Evolutionary conservation across 2,329 filamentous ascomycete species (phyloP).

Genomic region (Cladobotryum protrusum): DNA sequence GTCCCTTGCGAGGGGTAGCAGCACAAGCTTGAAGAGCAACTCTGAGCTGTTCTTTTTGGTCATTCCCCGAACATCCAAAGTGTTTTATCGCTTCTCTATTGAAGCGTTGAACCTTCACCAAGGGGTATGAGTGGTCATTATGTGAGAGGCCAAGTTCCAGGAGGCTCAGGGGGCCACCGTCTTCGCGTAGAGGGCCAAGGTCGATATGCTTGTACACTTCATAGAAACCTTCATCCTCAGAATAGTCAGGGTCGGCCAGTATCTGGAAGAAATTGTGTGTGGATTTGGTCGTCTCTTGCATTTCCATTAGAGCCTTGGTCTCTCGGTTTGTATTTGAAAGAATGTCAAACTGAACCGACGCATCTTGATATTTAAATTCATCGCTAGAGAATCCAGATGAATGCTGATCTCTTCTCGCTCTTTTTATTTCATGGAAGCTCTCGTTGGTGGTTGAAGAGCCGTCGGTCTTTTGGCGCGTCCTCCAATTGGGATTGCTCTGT

Average conservation of each 20-base stretch:
- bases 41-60: slow-evolving; percentile 11
- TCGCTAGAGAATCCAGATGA: background rate
- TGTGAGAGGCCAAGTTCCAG: slow-evolving; percentile 4
- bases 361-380: background rate
- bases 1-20: no score
- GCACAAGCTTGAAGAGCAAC: slow-evolving; percentile 6
- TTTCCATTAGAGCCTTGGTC: background rate
- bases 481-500: slow-evolving; percentile 29
- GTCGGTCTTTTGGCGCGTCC: slow-evolving; percentile 18
- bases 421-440: background rate
- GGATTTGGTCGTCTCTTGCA: background rate
- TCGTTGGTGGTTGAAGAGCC: slow-evolving; percentile 3
- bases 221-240: background rate
- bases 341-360: background rate
- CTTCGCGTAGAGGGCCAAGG: background rate
- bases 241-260: background rate
- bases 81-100: background rate
- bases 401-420: background rate
- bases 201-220: slow-evolving; percentile 3
- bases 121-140: background rate
- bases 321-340: background rate
- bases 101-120: slow-evolving; percentile 6
- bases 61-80: background rate
- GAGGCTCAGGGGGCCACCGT: slow-evolving; percentile 1
- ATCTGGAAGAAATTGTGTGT: no score